Percentiles rank a stretch among this genome's conserved stretches.
Evolutionary conservation across 306 rosid species (phyloP).

Genomic region (Bauhinia variegata): DNA sequence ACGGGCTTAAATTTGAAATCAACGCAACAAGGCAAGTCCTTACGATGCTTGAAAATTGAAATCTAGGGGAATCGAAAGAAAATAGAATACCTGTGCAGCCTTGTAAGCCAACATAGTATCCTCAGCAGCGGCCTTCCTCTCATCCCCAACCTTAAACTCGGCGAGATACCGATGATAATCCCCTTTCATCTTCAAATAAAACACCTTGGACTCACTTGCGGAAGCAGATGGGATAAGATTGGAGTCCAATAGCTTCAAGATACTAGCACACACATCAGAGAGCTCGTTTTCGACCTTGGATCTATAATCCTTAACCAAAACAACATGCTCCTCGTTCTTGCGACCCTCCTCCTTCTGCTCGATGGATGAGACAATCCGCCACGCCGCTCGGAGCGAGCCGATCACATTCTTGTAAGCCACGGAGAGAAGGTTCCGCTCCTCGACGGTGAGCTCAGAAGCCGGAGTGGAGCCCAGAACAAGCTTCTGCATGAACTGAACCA

Average conservation of each 20-base stretch:
- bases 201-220: constrained; percentile 63
- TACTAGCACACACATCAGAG: constrained; percentile 56
- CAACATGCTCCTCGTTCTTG: constrained; percentile 75
- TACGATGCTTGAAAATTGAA: neutral
- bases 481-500: constrained; percentile 85
- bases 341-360: constrained; percentile 75
- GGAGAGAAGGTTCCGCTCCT: constrained; percentile 71
- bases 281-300: constrained; percentile 73
- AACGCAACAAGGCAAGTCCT: neutral
- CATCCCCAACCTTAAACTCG: constrained; percentile 66
- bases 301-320: constrained; percentile 64
- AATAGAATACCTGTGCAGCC: constrained; percentile 63
- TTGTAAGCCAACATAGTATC: constrained; percentile 76
- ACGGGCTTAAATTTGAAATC: neutral
- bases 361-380: constrained; percentile 76
- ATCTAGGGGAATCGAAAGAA: neutral
- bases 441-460: constrained; percentile 63
- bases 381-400: constrained; percentile 76
- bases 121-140: constrained; percentile 69
- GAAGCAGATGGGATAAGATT: constrained; percentile 65
- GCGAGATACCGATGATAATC: constrained; percentile 78
- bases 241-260: constrained; percentile 53
- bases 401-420: constrained; percentile 81
- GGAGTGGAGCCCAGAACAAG: constrained; percentile 65
- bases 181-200: constrained; percentile 80